Evolutionary conservation across 495 filamentous ascomycete genomes (phyloP).

Genomic region (Aspergillus carlsbadensis): DNA sequence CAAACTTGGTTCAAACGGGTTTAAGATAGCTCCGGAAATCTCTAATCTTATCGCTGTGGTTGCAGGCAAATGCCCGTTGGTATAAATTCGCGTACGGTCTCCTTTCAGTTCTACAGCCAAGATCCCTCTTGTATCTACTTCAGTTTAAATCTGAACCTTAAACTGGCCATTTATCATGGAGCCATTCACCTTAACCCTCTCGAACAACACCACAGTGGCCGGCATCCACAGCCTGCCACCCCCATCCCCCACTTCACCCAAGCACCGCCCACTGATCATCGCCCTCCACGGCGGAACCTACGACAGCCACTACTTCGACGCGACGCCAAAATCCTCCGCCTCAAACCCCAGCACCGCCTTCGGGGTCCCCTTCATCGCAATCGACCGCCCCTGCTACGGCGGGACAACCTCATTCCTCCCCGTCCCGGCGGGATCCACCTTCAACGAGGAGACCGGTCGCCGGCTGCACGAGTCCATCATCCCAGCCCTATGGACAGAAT

Average conservation of each 20-base stretch:
- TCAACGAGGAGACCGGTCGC: constrained; percentile 18
- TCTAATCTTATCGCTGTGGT: too few relatives aligned
- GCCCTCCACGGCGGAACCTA: constrained; percentile 34
- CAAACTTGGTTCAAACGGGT: too few relatives aligned
- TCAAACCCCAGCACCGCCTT: constrained; percentile 20
- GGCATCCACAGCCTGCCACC: background rate
- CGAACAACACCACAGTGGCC: background rate
- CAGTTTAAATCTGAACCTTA: too few relatives aligned
- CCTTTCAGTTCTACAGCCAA: too few relatives aligned
- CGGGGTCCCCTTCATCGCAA: constrained; percentile 30
- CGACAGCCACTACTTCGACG: constrained; percentile 32
- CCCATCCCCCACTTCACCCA: background rate
- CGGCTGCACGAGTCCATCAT: constrained; percentile 30
- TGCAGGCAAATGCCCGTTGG: too few relatives aligned
- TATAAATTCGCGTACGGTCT: too few relatives aligned
- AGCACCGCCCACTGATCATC: constrained; percentile 23
- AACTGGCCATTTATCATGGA: too few relatives aligned
- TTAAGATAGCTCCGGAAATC: too few relatives aligned
- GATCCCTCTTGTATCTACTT: too few relatives aligned
- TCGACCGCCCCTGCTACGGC: constrained; percentile 32
- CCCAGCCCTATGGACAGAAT: constrained; percentile 30
- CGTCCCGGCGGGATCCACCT: constrained; percentile 15
- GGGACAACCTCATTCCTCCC: constrained; percentile 26
- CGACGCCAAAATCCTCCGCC: constrained; percentile 22
- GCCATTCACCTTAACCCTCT: background rate